Percentiles rank a stretch among this genome's conserved stretches.
Conservation (phyloP, 352 stramenopile species). For the Lagenidium sp. region DNA sequence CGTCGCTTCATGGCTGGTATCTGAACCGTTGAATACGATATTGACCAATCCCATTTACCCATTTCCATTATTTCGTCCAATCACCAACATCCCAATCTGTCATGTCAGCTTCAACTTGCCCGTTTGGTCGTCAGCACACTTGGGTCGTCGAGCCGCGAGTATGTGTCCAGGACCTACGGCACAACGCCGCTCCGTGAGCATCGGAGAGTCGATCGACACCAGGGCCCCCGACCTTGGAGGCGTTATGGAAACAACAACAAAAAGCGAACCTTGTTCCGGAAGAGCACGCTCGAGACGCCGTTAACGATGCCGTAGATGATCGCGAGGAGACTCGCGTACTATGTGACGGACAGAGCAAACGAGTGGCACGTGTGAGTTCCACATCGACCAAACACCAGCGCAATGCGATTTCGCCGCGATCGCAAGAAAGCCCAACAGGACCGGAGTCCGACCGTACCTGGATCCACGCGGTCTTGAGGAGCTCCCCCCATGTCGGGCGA, state of each 20-base stretch:
- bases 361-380: neutral
- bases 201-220: too few species aligned
- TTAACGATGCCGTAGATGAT: constrained; percentile 13
- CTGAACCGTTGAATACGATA: too few species aligned
- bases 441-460: constrained; percentile 21
- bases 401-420: neutral
- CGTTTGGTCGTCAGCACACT: neutral
- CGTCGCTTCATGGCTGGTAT: too few species aligned
- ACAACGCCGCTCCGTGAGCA: neutral
- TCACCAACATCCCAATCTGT: too few species aligned
- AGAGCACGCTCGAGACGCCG: constrained; percentile 6
- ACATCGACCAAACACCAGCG: neutral
- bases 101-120: neutral
- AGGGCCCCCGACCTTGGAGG: too few species aligned
- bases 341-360: neutral
- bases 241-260: neutral
- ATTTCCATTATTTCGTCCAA: too few species aligned
- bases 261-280: constrained; percentile 6
- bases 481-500: constrained; percentile 39
- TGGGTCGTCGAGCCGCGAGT: neutral
- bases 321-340: constrained; percentile 14
- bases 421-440: neutral
- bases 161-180: constrained; percentile 1
- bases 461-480: constrained; percentile 59
- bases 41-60: too few species aligned